Evolutionary conservation across 2,329 filamentous ascomycete species (phyloP).

Genomic region (Pseudogymnoascus sp.): DNA sequence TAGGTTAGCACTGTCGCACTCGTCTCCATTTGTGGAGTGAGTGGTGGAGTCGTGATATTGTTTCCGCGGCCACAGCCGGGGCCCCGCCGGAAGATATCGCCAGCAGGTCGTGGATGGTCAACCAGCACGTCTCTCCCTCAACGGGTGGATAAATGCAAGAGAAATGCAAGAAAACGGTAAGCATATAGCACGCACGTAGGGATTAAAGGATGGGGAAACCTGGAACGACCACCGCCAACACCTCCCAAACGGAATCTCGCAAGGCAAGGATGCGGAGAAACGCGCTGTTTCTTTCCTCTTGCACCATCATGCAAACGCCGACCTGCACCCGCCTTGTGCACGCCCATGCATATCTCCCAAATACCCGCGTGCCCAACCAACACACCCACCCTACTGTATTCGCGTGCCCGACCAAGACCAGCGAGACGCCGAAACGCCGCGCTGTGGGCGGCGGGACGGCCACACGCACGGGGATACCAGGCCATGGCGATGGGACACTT

Average conservation of each 20-base stretch:
- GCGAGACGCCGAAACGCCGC: background rate
- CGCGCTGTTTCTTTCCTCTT: background rate
- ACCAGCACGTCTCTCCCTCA: background rate
- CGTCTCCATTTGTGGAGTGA: background rate
- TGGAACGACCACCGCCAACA: background rate
- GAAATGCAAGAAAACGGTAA: background rate
- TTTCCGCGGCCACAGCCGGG: conserved; percentile 3
- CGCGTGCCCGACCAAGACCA: background rate
- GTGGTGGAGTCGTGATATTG: conserved; percentile 2
- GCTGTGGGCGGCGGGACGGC: background rate
- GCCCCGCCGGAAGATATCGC: conserved; percentile 3
- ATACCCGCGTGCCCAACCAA: conserved; percentile 4
- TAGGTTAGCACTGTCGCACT: conserved; percentile 1
- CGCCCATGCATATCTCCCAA: background rate
- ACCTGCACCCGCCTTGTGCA: background rate
- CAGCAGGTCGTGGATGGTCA: background rate
- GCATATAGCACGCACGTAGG: background rate
- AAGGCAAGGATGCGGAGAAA: background rate
- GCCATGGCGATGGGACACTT: background rate
- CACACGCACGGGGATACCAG: background rate
- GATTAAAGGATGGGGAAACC: background rate
- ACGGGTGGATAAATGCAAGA: background rate
- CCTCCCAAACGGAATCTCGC: background rate
- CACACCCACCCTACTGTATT: background rate
- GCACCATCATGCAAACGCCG: background rate